A percentile compares a stretch with the other conserved stretches of the same genome.
phyloP scores from a whole-genome alignment of 1,139 yeast species.

The Candida pseudoviswanathii region DNA sequence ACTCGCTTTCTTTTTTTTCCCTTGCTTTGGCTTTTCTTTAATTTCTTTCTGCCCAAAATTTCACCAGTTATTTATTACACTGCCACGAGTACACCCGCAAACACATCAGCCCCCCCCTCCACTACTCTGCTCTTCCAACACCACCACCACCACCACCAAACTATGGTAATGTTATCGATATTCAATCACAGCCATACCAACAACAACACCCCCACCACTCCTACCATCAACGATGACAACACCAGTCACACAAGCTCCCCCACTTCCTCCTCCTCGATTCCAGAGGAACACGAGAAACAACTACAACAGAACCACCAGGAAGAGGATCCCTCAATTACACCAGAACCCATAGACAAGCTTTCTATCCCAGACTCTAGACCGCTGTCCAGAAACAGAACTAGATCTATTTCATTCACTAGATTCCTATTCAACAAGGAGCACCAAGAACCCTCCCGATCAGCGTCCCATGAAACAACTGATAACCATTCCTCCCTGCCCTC shows the following conservation, averaged over 20 bases:
- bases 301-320: neutral
- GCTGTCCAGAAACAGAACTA: constrained; percentile 15
- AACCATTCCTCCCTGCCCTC: constrained; percentile 6
- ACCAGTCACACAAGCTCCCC: neutral
- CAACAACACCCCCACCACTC: neutral
- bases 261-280: neutral
- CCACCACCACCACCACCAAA: neutral
- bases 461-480: constrained; percentile 11
- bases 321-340: constrained; percentile 1
- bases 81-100: neutral
- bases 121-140: neutral
- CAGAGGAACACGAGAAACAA: neutral
- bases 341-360: constrained; percentile 2
- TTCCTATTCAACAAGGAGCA: constrained; percentile 20
- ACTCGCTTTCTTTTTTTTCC: neutral
- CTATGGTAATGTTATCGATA: constrained; percentile 6
- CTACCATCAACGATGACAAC: neutral
- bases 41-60: neutral
- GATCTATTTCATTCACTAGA: constrained; percentile 24
- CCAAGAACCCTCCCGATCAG: constrained; percentile 10
- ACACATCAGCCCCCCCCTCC: neutral
- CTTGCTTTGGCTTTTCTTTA: neutral
- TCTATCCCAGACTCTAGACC: constrained; percentile 11
- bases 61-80: neutral
- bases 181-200: constrained; percentile 2